Base-by-base conservation (phyloP, 2,329 filamentous ascomycete genomes). In the Phialocephala subalpina region DNA sequence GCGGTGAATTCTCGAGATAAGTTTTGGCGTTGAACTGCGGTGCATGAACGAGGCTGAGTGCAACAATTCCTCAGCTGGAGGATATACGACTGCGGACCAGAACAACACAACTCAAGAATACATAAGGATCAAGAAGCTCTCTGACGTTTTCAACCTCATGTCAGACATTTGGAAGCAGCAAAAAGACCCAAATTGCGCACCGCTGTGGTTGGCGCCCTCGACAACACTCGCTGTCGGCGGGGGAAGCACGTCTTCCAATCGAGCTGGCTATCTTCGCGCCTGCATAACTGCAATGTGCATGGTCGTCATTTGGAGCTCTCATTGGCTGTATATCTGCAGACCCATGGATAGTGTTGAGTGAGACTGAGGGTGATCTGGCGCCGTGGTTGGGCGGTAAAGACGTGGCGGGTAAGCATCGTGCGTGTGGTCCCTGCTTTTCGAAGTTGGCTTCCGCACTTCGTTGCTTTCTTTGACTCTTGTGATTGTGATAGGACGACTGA, bases 261-360 rank as follows among this genome's bases (percentile, higher is more conserved):
- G 61, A 63, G 66, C 40, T 38, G 62, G 60, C 36, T 62, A 67
- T 58, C 70, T 72, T 73, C 71, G 71, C 71, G 71, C 71, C 70
- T 66, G 65, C 62, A 47, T 38, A 55, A 52, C 62, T 65, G 60
- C 64, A 67, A 35, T 60, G 59, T 60, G 66, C 63, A 65, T 22
- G 40, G 56, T 62, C 35, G 7, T 18, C 27, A 58, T 45, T 60
- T 18, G n/a, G 57, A 16, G 11, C 8, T 14, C 22, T 49, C 33
- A 73, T 72, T 73, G 71, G 71, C 58, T 57, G 14, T 47, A 47
- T n/a, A 29, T 42, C 25, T 57, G 42, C 8, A 12, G 38, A 64
- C 38, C 70, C 67, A 55, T 18, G 67, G 40, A 36, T 60, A 33
- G 64, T 61, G 29, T 62, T 61, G 70, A 61, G 62, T 63, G 66